Percentiles rank a stretch among this genome's conserved stretches.
These are phyloP conservation scores for Epichloe sp. DNA, from an alignment of 2,329 filamentous ascomycete species.

Conservation along the genomic window DNA sequence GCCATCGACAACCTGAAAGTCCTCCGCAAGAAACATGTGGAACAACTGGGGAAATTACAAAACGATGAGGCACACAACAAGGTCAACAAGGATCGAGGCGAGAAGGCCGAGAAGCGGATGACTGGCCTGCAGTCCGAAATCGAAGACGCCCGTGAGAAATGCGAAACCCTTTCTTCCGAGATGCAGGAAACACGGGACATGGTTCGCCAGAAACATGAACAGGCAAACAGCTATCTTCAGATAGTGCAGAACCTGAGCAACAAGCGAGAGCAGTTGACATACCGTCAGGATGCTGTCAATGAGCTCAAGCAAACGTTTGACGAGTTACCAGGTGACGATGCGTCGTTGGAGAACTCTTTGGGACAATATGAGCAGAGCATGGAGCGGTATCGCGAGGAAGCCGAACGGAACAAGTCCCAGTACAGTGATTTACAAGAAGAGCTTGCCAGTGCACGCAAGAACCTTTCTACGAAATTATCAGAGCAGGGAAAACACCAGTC, in stretches of 20 bases:
- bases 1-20: constrained; percentile 91
- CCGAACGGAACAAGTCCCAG: constrained; percentile 46
- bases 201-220: constrained; percentile 54
- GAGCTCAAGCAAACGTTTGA: constrained; percentile 61
- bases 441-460: constrained; percentile 29
- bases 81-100: constrained; percentile 71
- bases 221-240: constrained; percentile 59
- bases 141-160: constrained; percentile 44
- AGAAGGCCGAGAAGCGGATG: constrained; percentile 54
- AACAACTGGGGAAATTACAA: constrained; percentile 59
- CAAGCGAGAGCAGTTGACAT: constrained; percentile 61
- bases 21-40: constrained; percentile 75
- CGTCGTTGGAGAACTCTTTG: constrained; percentile 57
- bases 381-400: constrained; percentile 48
- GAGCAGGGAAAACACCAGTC: constrained; percentile 72
- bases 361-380: constrained; percentile 69
- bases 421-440: constrained; percentile 51
- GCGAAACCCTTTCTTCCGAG: constrained; percentile 42
- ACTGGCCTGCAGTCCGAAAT: constrained; percentile 54
- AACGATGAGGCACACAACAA: constrained; percentile 67
- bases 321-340: constrained; percentile 66
- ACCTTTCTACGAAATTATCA: constrained; percentile 38
- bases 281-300: constrained; percentile 55
- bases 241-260: constrained; percentile 64
- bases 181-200: constrained; percentile 46